phyloP scores from a whole-genome alignment of 768 basidiomycete species.

The Lactarius hengduanensis region DNA sequence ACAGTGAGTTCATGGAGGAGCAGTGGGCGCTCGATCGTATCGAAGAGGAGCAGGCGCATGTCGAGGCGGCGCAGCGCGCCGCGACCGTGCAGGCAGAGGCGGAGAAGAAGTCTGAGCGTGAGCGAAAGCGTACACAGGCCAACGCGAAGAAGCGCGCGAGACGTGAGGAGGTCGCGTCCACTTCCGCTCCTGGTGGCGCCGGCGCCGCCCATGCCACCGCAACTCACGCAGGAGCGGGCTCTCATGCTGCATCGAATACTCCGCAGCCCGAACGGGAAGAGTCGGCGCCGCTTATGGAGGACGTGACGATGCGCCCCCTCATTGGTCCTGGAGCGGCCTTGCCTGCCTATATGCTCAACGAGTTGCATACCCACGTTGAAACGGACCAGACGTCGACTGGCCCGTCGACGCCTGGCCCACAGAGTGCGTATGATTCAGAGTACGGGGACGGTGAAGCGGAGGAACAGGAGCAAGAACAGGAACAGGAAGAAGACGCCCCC shows the following conservation, averaged over 20 bases:
- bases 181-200: background rate
- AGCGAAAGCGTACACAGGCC: slow-evolving; percentile 49
- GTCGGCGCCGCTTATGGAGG: slow-evolving; percentile 17
- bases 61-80: slow-evolving; percentile 35
- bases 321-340: slow-evolving; percentile 13
- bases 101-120: slow-evolving; percentile 53
- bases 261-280: slow-evolving; percentile 22
- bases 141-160: slow-evolving; percentile 54
- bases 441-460: slow-evolving; percentile 20
- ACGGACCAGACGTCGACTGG: slow-evolving; percentile 28
- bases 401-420: slow-evolving; percentile 25
- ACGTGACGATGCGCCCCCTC: slow-evolving; percentile 18
- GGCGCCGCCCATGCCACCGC: background rate
- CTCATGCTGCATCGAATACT: slow-evolving; percentile 13
- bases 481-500: slow-evolving; percentile 24
- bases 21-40: slow-evolving; percentile 72
- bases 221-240: background rate
- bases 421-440: slow-evolving; percentile 27
- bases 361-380: slow-evolving; percentile 15
- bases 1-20: slow-evolving; percentile 80
- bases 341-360: slow-evolving; percentile 23
- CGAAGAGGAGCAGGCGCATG: slow-evolving; percentile 71
- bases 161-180: slow-evolving; percentile 31
- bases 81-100: slow-evolving; percentile 72
- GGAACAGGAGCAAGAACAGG: slow-evolving; percentile 23